phyloP scores from a whole-genome alignment of 1,284 basidiomycete genomes.

The Trametes sp. region DNA sequence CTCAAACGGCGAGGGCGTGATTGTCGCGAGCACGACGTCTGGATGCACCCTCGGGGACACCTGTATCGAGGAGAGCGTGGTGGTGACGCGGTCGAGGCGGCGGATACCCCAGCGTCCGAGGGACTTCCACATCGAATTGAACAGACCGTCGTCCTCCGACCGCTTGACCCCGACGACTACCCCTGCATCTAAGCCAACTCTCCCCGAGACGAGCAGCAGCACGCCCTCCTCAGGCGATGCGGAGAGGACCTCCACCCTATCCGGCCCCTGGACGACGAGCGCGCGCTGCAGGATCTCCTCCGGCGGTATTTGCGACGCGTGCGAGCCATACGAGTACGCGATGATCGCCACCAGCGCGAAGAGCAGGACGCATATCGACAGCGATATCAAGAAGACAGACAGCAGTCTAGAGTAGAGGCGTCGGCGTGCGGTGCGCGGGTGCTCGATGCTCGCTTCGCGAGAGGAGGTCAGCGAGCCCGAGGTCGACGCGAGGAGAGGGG shows the following conservation, averaged over 20 bases:
- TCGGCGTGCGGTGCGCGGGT: slow-evolving; percentile 35
- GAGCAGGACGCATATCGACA: slow-evolving; percentile 50
- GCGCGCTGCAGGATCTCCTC: slow-evolving; percentile 64
- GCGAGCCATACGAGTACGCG: slow-evolving; percentile 69
- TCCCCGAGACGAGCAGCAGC: slow-evolving; percentile 63
- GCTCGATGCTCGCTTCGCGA: slow-evolving; percentile 35
- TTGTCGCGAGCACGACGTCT: slow-evolving; percentile 51
- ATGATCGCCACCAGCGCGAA: slow-evolving; percentile 56
- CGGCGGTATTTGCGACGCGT: slow-evolving; percentile 58
- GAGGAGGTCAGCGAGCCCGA: slow-evolving; percentile 34
- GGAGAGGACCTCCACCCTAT: slow-evolving; percentile 66
- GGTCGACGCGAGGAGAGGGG: slow-evolving; percentile 49
- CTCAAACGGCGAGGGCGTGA: slow-evolving; percentile 56
- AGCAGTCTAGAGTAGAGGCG: slow-evolving; percentile 53
- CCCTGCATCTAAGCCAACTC: slow-evolving; percentile 72
- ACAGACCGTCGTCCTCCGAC: slow-evolving; percentile 49
- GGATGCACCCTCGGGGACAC: slow-evolving; percentile 53
- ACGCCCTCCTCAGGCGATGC: slow-evolving; percentile 64
- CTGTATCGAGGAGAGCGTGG: slow-evolving; percentile 57
- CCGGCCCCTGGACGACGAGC: slow-evolving; percentile 66
- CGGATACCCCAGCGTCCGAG: slow-evolving; percentile 72
- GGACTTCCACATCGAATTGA: slow-evolving; percentile 62
- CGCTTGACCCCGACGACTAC: slow-evolving; percentile 61
- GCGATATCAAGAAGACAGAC: slow-evolving; percentile 55
- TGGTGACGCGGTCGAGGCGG: slow-evolving; percentile 60